phyloP scores from a whole-genome alignment of 1,284 basidiomycete genomes.

The Trametes sp. region DNA sequence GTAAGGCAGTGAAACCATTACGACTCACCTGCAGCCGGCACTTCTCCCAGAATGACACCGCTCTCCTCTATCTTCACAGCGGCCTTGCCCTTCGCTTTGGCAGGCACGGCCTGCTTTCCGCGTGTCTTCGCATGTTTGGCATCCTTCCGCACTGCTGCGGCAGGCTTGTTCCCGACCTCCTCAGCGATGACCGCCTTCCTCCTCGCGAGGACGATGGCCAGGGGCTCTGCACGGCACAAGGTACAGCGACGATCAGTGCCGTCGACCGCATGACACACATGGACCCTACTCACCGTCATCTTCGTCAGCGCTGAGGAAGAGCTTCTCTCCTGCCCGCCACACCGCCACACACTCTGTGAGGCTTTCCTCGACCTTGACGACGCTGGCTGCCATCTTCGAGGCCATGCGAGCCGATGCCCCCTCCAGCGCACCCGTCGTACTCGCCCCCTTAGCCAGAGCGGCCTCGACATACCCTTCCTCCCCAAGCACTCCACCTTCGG shows the following conservation, averaged over 20 bases:
- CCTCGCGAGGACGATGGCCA: constrained; percentile 13
- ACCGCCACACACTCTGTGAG: neutral
- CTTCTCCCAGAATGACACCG: neutral
- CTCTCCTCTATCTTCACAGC: neutral
- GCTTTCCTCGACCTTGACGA: neutral
- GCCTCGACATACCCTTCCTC: too few species aligned
- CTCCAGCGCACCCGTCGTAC: neutral
- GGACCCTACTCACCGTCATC: constrained; percentile 16
- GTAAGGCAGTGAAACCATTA: neutral
- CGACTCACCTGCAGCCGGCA: neutral
- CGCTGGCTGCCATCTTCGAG: neutral
- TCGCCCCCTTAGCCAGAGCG: too few species aligned
- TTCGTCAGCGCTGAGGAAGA: constrained; percentile 6
- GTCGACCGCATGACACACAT: too few species aligned
- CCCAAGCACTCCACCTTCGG: too few species aligned
- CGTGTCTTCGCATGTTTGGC: neutral
- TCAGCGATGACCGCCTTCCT: neutral
- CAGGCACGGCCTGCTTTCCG: neutral
- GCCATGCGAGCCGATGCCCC: neutral
- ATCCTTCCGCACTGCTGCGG: neutral
- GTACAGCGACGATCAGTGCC: too few species aligned
- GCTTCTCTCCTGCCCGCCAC: neutral
- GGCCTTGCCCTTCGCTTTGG: neutral
- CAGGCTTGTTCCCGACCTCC: neutral
- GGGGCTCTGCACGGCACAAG: constrained; percentile 11